A percentile compares a stretch with the other conserved stretches of the same genome.
phyloP scores from a whole-genome alignment of 176 grass and related monocot species.

The Phoenix dactylifera region DNA sequence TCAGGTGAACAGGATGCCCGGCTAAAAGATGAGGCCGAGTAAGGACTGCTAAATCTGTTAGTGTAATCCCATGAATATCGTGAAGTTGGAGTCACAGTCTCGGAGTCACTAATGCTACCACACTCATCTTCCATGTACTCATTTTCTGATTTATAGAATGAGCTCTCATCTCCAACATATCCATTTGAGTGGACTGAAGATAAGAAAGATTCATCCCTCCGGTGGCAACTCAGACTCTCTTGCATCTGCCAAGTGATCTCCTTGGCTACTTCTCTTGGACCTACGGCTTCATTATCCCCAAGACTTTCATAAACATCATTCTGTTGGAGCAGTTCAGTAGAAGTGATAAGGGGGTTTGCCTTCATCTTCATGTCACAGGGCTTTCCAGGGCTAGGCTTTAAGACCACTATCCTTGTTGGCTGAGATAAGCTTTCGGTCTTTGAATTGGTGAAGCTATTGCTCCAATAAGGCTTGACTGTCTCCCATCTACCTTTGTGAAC shows the following conservation, averaged over 20 bases:
- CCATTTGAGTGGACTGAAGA: constrained; percentile 89
- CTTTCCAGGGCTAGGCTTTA: constrained; percentile 65
- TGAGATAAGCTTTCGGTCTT: constrained; percentile 43
- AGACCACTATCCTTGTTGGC: constrained; percentile 70
- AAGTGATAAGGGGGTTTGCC: constrained; percentile 14
- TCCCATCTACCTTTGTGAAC: constrained; percentile 27
- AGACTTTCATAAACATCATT: constrained; percentile 18
- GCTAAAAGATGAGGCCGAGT: constrained; percentile 49
- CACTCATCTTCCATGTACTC: constrained; percentile 66
- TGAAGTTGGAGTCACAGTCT: constrained; percentile 49
- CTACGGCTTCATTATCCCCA: constrained; percentile 13
- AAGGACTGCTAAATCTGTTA: constrained; percentile 48
- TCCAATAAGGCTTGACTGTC: constrained; percentile 25
- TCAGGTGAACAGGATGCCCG: constrained; percentile 51
- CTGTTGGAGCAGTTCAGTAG: constrained; percentile 15
- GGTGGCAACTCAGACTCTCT: constrained; percentile 20
- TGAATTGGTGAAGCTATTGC: constrained; percentile 38
- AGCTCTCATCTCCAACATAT: constrained; percentile 81
- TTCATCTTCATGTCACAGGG: background rate
- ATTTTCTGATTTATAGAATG: constrained; percentile 67
- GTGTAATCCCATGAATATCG: constrained; percentile 63
- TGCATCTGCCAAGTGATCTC: constrained; percentile 14
- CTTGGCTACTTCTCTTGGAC: constrained; percentile 14
- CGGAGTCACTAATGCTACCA: constrained; percentile 48
- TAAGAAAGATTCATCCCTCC: constrained; percentile 71